phyloP scores from a whole-genome alignment of 176 grass and related monocot genomes.

The Luzula sylvatica region DNA sequence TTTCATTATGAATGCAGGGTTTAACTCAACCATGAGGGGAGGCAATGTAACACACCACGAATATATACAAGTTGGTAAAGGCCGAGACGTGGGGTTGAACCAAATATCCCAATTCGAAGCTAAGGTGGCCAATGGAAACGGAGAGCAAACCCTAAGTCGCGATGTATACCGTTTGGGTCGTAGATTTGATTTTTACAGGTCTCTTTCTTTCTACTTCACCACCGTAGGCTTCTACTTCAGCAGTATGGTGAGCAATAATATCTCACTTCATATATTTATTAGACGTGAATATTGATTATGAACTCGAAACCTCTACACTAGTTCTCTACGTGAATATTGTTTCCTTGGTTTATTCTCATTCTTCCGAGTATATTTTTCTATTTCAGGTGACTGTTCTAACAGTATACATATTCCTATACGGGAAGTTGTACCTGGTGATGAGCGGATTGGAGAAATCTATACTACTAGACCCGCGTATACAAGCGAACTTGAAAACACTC shows the following conservation, averaged over 20 bases:
- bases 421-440: constrained; percentile 81
- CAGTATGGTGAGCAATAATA: constrained; percentile 98
- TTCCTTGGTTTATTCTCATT: no score
- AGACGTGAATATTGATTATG: no score
- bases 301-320: no score
- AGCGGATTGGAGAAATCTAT: constrained; percentile 86
- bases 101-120: constrained; percentile 97
- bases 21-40: constrained; percentile 85
- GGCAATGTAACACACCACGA: constrained; percentile 92
- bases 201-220: constrained; percentile 93
- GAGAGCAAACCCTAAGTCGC: constrained; percentile 93
- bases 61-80: constrained; percentile 98
- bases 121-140: constrained; percentile 89
- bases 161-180: constrained; percentile 89
- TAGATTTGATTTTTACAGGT: constrained; percentile 95
- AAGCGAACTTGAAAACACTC: constrained; percentile 54
- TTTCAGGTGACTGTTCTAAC: constrained; percentile 83
- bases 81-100: constrained; percentile 96
- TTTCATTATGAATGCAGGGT: constrained; percentile 74
- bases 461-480: constrained; percentile 56
- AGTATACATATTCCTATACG: constrained; percentile 91
- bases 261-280: no score
- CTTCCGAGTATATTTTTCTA: no score
- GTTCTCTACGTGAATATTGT: no score
- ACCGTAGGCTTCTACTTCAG: constrained; percentile 95